Base-by-base conservation (phyloP, 148 eudicot species). In the Dianthus caryophyllus region DNA sequence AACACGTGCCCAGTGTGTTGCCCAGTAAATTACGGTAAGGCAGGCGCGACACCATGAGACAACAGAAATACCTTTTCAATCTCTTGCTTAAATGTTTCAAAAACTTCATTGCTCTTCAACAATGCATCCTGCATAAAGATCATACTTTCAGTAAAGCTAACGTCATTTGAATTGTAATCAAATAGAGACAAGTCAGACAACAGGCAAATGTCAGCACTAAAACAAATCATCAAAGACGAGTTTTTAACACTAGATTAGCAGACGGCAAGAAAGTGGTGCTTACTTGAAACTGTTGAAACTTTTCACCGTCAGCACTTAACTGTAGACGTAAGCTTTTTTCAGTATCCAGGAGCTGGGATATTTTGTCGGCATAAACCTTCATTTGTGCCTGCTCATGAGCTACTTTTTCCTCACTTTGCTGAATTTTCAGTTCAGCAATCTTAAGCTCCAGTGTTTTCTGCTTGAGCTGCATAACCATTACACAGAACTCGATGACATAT, bases 241-340 rank as follows among this genome's bases (percentile, higher is more conserved):
- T 58, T 58, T 30, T 4, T 17, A 29, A 31, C 6, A 22, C 15
- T 36, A 17, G 49, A 41, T 36, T 22, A 59, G 20, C 21, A 44
- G 60, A 22, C 38, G 49, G 59, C 29, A 15, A 59, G 27, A 61
- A 60, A 56, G 39, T 36, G 36, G 54, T 38, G 43, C 59, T 76
- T 70, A 89, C 97, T 87, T 94, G 98, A 62, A 94, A 94, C 62
- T 94, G 97, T 69, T 94, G 99, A 75, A 94, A 94, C 54, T 94
- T 94, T 82, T 88, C 97, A 47, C 97, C 97, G 71, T 94, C 99
- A 59, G 97, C 90, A 52, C 88, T 84, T 64, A 94, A 86, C 68
- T 94, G 99, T 65, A 79, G 77, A 52, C 99, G 87, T 71, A 94
- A 70, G 81, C 79, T 85, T 78, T 90, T 88, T 71, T 94, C 97